Percentiles rank a stretch among this genome's conserved stretches.
phyloP scores from a whole-genome alignment of 148 eudicot species.

The Fallopia convolvulus region DNA sequence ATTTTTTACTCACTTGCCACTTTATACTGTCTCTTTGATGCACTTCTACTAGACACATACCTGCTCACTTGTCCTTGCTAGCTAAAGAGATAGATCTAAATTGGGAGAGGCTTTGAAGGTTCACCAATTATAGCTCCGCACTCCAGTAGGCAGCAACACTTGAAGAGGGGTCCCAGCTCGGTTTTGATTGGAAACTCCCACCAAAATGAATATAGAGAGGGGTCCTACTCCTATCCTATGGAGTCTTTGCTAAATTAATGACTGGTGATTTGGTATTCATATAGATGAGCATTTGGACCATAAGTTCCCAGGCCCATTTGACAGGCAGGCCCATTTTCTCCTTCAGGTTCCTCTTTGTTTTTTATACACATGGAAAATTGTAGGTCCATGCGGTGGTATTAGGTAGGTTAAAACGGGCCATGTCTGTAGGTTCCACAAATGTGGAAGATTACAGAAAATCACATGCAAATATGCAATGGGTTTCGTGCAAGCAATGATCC shows the following conservation, averaged over 20 bases:
- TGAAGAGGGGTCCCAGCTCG: no score
- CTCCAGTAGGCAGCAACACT: background rate
- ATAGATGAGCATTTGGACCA: background rate
- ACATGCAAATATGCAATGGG: background rate
- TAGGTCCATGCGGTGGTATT: background rate
- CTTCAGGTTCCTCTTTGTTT: background rate
- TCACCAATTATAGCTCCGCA: no score
- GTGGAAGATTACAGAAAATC: constrained; percentile 3
- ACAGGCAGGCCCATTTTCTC: background rate
- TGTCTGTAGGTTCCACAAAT: background rate
- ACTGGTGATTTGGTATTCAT: background rate
- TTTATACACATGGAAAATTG: background rate
- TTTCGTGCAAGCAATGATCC: constrained; percentile 3
- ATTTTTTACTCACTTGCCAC: background rate
- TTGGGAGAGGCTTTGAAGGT: background rate
- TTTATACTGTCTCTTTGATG: background rate
- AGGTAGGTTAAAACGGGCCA: background rate
- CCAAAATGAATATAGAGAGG: no score
- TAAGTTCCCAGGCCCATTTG: background rate
- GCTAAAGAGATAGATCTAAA: background rate
- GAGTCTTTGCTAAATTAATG: no score
- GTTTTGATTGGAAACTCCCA: background rate
- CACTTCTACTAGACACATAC: background rate
- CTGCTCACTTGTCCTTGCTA: background rate
- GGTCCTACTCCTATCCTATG: no score